phyloP scores from a whole-genome alignment of 768 basidiomycete genomes.

The Stropharia rugosoannulata region DNA sequence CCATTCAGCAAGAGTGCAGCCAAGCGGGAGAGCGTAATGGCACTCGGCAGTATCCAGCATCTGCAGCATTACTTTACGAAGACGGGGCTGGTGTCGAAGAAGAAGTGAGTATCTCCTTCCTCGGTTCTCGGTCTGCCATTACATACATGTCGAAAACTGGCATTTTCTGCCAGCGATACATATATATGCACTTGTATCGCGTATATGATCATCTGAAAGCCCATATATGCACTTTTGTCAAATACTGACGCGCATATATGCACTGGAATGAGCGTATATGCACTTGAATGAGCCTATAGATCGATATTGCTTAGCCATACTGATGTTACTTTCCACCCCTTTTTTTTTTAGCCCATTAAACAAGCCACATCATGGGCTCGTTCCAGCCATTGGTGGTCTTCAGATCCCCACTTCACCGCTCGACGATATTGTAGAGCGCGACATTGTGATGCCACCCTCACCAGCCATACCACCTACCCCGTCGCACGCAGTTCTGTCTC shows the following conservation, averaged over 20 bases:
- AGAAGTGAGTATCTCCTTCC: slow-evolving; percentile 52
- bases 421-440: slow-evolving; percentile 22
- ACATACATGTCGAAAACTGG: not conserved
- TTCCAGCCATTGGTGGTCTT: slow-evolving; percentile 73
- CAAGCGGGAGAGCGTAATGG: slow-evolving; percentile 91
- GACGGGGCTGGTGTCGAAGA: slow-evolving; percentile 72
- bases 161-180: no score
- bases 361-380: slow-evolving; percentile 60
- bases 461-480: slow-evolving; percentile 51
- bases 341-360: slow-evolving; percentile 32
- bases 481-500: slow-evolving; percentile 41
- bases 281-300: no score
- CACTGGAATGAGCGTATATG: no score
- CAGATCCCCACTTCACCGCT: slow-evolving; percentile 32
- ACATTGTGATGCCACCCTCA: slow-evolving; percentile 70
- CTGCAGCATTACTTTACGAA: slow-evolving; percentile 95
- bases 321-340: not conserved
- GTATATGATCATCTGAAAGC: no score
- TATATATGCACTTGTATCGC: no score
- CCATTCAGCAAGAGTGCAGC: slow-evolving; percentile 90
- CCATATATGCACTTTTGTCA: no score
- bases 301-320: no score
- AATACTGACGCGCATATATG: no score
- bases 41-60: slow-evolving; percentile 94
- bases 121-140: not conserved